Base-by-base conservation (phyloP, 306 rosid species). In the Benincasa hispida region DNA sequence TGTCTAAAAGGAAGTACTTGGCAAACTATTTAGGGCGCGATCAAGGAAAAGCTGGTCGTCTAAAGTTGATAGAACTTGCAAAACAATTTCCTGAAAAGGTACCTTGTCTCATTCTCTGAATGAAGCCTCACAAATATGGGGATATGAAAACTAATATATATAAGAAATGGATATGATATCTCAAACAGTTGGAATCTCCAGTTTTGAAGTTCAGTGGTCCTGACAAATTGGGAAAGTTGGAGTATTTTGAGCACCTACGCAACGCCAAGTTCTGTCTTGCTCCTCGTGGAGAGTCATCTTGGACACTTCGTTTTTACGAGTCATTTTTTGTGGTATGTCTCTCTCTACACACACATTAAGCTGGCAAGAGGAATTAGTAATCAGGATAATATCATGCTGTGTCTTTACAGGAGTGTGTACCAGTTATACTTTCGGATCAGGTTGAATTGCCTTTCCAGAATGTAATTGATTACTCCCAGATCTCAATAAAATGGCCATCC, bases 401-500 rank as follows among this genome's bases (percentile, higher is more conserved):
- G 47, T 79, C 8, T n/a, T 57, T 53, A 74, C 87, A 95, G 99
- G 98, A 95, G 79, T 95, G 98, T 79, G 96, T 92, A 62, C 99
- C 98, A 63, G 97, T 95, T 68, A 63, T 95, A 84, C 18, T 95
- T 79, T 95, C 98, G 7, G 99, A 92, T 89, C 91, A 88, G 80
- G 81, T 75, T 62, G 98, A 95, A 81, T 81, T 95, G 69, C 99
- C 99, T 34, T 92, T 95, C 85, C 99, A 95, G 86, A 95, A 92
- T 83, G 91, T 90, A 73, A 78, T 95, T 9, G 99, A 92, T 80
- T 95, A 90, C 80, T 82, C 86, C 66, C 92, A 84, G 86, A 90
- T 95, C 81, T 95, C 96, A 51, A 92, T 95, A 80, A 95, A 95
- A 83, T 95, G 99, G 99, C 99, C 99, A 62, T 90, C 96, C 41